Evolutionary conservation across 345 rosid species (phyloP).

Genomic region (Eutrema heterophyllum): DNA sequence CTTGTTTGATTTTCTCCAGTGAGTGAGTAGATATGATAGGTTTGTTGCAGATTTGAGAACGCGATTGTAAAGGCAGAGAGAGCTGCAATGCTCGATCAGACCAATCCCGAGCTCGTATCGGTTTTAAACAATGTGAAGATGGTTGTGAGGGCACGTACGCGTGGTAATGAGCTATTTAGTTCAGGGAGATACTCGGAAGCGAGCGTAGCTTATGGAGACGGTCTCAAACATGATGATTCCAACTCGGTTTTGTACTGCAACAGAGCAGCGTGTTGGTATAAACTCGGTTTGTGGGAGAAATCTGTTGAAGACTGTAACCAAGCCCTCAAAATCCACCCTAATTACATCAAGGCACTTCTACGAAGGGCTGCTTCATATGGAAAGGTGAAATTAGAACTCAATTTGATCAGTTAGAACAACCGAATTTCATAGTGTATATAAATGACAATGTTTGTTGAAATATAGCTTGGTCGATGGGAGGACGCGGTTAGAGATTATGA

Average conservation of each 20-base stretch:
- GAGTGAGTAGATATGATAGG: slow-evolving; percentile 44
- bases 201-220: slow-evolving; percentile 88
- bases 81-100: slow-evolving; percentile 54
- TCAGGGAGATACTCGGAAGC: slow-evolving; percentile 77
- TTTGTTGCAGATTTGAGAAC: slow-evolving; percentile 89
- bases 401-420: not conserved
- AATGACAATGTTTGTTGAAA: slow-evolving; percentile 16
- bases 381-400: slow-evolving; percentile 47
- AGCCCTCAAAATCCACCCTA: slow-evolving; percentile 67
- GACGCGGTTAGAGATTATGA: slow-evolving; percentile 89
- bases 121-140: slow-evolving; percentile 62
- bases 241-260: slow-evolving; percentile 91
- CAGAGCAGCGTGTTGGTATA: slow-evolving; percentile 97
- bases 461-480: slow-evolving; percentile 54
- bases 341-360: slow-evolving; percentile 79
- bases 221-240: slow-evolving; percentile 58
- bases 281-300: slow-evolving; percentile 81
- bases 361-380: slow-evolving; percentile 86
- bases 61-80: slow-evolving; percentile 79
- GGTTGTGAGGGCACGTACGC: slow-evolving; percentile 70
- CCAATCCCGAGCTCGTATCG: slow-evolving; percentile 49
- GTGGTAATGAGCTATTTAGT: slow-evolving; percentile 81
- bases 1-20: slow-evolving; percentile 17
- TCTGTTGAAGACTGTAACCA: slow-evolving; percentile 88
- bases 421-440: not conserved